Evolutionary conservation across 352 stramenopile species (phyloP).

Genomic region (Chrysophaeum taylorii): DNA sequence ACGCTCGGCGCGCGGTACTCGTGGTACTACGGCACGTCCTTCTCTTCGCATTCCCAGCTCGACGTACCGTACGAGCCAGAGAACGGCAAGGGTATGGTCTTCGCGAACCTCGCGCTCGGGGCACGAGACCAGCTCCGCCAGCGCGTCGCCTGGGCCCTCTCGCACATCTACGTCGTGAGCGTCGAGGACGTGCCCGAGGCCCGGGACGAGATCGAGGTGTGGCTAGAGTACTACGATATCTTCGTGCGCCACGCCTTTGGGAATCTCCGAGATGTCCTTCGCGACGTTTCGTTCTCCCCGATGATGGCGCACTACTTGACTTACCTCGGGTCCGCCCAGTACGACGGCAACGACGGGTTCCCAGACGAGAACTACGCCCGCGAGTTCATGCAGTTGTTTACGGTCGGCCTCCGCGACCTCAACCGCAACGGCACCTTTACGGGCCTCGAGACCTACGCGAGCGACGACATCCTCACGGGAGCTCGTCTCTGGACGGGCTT

Average conservation of each 20-base stretch:
- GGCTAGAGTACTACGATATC: slow-evolving; percentile 51
- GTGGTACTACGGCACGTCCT: too few species aligned
- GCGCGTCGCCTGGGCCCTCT: slow-evolving; percentile 50
- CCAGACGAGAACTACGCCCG: slow-evolving; percentile 48
- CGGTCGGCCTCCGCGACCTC: slow-evolving; percentile 40
- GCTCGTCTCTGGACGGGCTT: slow-evolving; percentile 50
- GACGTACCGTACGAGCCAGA: slow-evolving; percentile 7
- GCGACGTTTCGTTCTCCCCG: slow-evolving; percentile 46
- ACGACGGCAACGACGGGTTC: slow-evolving; percentile 31
- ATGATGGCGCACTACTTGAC: slow-evolving; percentile 53
- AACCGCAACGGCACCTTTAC: slow-evolving; percentile 39
- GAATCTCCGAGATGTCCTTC: slow-evolving; percentile 50
- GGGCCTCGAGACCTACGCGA: slow-evolving; percentile 31
- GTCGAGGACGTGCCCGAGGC: not conserved
- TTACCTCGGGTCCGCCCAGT: slow-evolving; percentile 37
- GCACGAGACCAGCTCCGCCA: slow-evolving; percentile 51
- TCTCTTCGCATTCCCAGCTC: too few species aligned
- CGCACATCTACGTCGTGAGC: slow-evolving; percentile 37
- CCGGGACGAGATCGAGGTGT: slow-evolving; percentile 44
- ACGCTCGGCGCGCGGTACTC: too few species aligned
- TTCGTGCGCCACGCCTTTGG: slow-evolving; percentile 54
- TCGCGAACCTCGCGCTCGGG: slow-evolving; percentile 31
- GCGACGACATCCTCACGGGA: slow-evolving; percentile 44
- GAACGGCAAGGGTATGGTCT: slow-evolving; percentile 31
- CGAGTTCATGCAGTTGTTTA: slow-evolving; percentile 53